A percentile compares a stretch with the other conserved stretches of the same genome.
phyloP scores from a whole-genome alignment of 208 protist species.

The Herpetomonas muscarum region DNA sequence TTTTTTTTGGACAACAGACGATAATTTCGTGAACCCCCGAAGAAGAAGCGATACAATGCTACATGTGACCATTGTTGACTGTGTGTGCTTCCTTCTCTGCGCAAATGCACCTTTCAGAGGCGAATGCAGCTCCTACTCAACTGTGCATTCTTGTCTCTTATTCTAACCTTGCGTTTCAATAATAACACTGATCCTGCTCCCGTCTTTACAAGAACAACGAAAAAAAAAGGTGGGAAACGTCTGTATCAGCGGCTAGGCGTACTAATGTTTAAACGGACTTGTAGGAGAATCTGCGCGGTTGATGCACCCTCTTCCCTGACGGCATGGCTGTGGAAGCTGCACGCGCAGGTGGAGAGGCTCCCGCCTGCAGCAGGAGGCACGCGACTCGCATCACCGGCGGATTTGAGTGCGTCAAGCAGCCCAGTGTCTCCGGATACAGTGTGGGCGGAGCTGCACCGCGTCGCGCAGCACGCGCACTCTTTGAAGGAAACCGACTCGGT shows the following conservation, averaged over 20 bases:
- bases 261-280: no score
- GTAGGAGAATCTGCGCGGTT: neutral
- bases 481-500: constrained; percentile 74
- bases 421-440: constrained; percentile 19
- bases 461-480: constrained; percentile 27
- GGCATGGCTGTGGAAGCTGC: neutral
- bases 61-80: no score
- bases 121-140: neutral
- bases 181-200: no score
- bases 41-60: no score
- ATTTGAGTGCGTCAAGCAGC: constrained; percentile 42
- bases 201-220: no score
- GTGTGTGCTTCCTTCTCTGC: no score
- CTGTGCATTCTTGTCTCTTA: no score
- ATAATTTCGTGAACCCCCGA: no score
- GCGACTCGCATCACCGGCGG: neutral
- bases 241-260: no score
- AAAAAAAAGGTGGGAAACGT: no score
- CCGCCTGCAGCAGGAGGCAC: neutral
- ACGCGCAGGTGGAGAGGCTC: neutral
- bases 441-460: constrained; percentile 39
- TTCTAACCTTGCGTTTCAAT: no score
- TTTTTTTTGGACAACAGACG: no score
- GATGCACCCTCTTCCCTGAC: neutral
- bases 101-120: neutral